Evolutionary conservation across 805 yeast genomes (phyloP).

Genomic region (Hagleromyces aurorensis): DNA sequence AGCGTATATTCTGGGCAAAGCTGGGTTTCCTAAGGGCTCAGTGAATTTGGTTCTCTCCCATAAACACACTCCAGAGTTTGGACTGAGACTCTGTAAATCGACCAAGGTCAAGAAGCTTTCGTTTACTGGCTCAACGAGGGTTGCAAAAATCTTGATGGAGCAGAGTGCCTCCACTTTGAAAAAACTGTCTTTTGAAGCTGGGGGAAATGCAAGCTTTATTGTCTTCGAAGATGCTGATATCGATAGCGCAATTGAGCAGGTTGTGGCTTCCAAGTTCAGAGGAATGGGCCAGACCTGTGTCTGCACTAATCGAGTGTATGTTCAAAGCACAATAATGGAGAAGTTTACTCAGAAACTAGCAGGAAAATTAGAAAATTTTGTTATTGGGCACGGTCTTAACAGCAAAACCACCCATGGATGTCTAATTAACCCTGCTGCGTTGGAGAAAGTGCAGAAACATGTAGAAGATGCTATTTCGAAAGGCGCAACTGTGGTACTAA

Average conservation of each 20-base stretch:
- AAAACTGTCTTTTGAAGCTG: conserved; percentile 54
- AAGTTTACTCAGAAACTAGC: conserved; percentile 39
- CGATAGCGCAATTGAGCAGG: conserved; percentile 45
- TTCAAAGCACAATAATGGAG: conserved; percentile 44
- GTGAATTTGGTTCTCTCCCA: conserved; percentile 45
- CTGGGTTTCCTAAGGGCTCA: conserved; percentile 54
- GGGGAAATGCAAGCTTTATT: conserved; percentile 61
- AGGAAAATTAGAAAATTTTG: conserved; percentile 39
- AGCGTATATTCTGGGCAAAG: conserved; percentile 46
- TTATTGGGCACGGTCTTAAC: conserved; percentile 51
- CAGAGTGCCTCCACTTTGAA: conserved; percentile 51
- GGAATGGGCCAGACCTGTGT: conserved; percentile 62
- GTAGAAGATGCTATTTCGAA: conserved; percentile 44
- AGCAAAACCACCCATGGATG: conserved; percentile 47
- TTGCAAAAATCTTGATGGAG: conserved; percentile 52
- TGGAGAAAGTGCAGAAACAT: conserved; percentile 48
- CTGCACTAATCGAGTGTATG: conserved; percentile 52
- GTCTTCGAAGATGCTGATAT: conserved; percentile 54
- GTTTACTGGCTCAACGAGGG: conserved; percentile 58
- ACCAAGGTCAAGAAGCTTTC: conserved; percentile 46
- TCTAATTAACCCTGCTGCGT: conserved; percentile 43
- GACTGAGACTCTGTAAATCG: conserved; percentile 43
- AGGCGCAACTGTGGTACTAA: conserved; percentile 44
- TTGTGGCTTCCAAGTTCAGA: conserved; percentile 50
- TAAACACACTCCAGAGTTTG: conserved; percentile 45